Conservation (phyloP, 345 rosid species). For the Moricandia arvensis region DNA sequence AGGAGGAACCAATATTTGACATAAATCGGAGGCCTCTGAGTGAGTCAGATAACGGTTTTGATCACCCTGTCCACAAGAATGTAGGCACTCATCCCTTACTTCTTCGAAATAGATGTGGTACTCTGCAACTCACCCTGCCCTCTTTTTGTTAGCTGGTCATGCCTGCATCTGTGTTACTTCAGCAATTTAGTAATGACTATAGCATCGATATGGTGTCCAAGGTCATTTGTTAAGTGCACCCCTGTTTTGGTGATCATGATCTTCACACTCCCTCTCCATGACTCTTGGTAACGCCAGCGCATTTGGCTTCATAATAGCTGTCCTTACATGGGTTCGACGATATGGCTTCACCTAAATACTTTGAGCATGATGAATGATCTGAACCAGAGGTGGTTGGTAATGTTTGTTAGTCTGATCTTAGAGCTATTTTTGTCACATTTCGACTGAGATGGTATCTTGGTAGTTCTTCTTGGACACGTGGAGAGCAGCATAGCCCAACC, state of each 20-base stretch:
- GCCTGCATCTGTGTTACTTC: background rate
- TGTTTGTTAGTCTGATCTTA: background rate
- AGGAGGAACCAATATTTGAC: background rate
- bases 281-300: conserved; percentile 8
- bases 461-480: conserved; percentile 82
- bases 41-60: no score
- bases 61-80: no score
- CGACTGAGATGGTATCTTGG: conserved; percentile 53
- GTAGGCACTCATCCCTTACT: no score
- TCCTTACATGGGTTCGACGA: conserved; percentile 12
- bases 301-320: conserved; percentile 1
- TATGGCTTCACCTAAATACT: conserved; percentile 7
- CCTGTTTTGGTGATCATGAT: background rate
- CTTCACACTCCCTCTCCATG: conserved; percentile 31
- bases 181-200: background rate
- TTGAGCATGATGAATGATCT: background rate
- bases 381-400: background rate
- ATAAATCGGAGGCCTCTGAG: no score
- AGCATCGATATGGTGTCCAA: conserved; percentile 15
- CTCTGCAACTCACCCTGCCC: no score
- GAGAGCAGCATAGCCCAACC: conserved; percentile 85
- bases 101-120: no score
- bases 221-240: background rate
- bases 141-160: no score
- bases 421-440: background rate